Base-by-base conservation (phyloP, 768 basidiomycete genomes). In the Russula virescens region DNA sequence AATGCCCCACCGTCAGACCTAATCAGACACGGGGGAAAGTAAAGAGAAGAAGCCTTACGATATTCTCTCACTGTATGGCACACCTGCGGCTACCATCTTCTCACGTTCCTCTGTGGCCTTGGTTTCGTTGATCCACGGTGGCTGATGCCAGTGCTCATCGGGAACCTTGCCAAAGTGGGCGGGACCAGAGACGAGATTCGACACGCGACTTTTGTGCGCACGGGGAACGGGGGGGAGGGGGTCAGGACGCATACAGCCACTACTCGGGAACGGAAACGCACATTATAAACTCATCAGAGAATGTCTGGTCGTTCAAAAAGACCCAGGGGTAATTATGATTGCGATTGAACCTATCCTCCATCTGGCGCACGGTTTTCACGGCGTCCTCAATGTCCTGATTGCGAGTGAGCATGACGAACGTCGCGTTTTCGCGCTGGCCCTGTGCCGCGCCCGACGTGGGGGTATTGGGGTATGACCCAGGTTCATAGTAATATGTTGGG, bases 331-430 rank as follows among this genome's bases (percentile, higher is more conserved):
- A 96, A 21, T 81, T 79, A 67, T 83, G 89, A 63, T 79, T 81
- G 49, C 78, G 76, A 74, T 98, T 98, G 77, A 97, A 97, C 46
- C 88, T 78, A 70, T 91, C 88, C 75, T 98, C 96, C 75, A 93
- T 75, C 72, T 88, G 82, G 65, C 81, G 81, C 67, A 94, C 84
- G 65, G 86, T 87, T 42, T 75, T 74, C 57, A 88, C 73, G 49
- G 86, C 81, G 19, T 80, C 79, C n/a, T 78, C 65, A 7, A 87
- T 67, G 62, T 91, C 88, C 35, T 75, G 74, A 70, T 90, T 91
- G 45, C 87, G 79, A 45, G 83, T 86, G 48, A 98, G 83, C 74
- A 75, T 74, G 60, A 75, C 56, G 35, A 75, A 50, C 11, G 73
- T 73, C 31, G 75, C 75, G 62, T 75, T 75, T 25, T 73, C 73